phyloP scores from a whole-genome alignment of 305 asterid species.

The Fraxinus platypoda region DNA sequence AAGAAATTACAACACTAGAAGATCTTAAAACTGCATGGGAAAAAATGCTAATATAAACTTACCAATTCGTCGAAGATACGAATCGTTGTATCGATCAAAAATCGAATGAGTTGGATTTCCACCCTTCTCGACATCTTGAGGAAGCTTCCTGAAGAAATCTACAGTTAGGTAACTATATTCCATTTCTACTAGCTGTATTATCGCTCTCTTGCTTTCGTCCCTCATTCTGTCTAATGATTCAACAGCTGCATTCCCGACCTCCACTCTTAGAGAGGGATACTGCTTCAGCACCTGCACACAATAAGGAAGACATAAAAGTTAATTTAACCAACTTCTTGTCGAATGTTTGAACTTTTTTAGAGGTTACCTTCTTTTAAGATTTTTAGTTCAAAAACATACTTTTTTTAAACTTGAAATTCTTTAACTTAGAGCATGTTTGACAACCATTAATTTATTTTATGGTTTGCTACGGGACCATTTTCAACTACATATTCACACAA shows the following conservation, averaged over 20 bases:
- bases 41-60: slow-evolving; percentile 11
- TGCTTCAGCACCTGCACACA: slow-evolving; percentile 70
- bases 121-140: slow-evolving; percentile 82
- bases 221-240: slow-evolving; percentile 71
- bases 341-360: background rate
- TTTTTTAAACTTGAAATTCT: background rate
- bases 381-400: background rate
- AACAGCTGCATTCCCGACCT: slow-evolving; percentile 59
- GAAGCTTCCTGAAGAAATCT: slow-evolving; percentile 79
- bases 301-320: background rate
- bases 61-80: slow-evolving; percentile 67
- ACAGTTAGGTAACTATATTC: slow-evolving; percentile 67
- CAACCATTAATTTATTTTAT: too few species aligned
- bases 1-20: background rate
- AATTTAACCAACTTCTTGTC: background rate
- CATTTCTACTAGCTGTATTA: slow-evolving; percentile 77
- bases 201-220: slow-evolving; percentile 70
- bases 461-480: too few species aligned
- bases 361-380: background rate
- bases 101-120: slow-evolving; percentile 79
- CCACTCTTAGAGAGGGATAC: slow-evolving; percentile 73
- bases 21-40: background rate
- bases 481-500: too few species aligned
- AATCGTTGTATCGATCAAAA: slow-evolving; percentile 66
- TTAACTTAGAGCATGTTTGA: background rate